Base-by-base conservation (phyloP, 106 monocot species). In the Posidonia australis region DNA sequence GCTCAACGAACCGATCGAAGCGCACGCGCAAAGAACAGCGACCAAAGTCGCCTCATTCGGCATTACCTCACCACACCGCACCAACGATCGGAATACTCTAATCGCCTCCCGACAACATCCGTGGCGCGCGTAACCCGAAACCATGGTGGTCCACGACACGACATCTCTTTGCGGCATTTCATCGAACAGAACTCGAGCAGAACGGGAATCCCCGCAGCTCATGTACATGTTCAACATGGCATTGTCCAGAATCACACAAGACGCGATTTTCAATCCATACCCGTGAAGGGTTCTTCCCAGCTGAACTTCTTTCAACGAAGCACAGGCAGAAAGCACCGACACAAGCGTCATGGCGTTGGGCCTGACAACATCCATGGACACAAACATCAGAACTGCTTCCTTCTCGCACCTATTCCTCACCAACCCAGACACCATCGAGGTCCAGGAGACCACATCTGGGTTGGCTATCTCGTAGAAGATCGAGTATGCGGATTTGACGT, bases 261-360 rank as follows among this genome's bases (percentile, higher is more conserved):
- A 30, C 10, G 10, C 13, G 10, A 3, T 62, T 49, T 64, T 66
- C 19, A 77, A 14, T 13, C 67, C 60, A 62, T 70, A 54, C 29
- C 74, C 84, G 68, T 88, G 88, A 20, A 84, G 27, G 0, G 73
- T 46, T 28, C 56, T 70, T 56, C 84, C 81, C 28, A 69, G 23
- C 9, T 44, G 20, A 5, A 74, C 56, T 29, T 30, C 69, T 45
- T 28, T 52, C 22, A 72, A 22, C 2, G 52, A 10, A 7, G 79
- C 65, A 56, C 81, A 81, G 12, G 73, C 85, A 10, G 70, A 41
- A 1, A 86, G 72, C 24, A 66, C 75, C 36, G 67, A 57, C 7
- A 81, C 85, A 31, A 81, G 81, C 22, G 81, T 82, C 54, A 79
- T 17, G 19, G 70, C 41, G 54, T 86, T 81, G 3, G 81, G 76